A percentile compares a stretch with the other conserved stretches of the same genome.
These are phyloP conservation scores for Leishmania mexicana DNA, from an alignment of 208 protist genomes.

Conservation along the genomic window DNA sequence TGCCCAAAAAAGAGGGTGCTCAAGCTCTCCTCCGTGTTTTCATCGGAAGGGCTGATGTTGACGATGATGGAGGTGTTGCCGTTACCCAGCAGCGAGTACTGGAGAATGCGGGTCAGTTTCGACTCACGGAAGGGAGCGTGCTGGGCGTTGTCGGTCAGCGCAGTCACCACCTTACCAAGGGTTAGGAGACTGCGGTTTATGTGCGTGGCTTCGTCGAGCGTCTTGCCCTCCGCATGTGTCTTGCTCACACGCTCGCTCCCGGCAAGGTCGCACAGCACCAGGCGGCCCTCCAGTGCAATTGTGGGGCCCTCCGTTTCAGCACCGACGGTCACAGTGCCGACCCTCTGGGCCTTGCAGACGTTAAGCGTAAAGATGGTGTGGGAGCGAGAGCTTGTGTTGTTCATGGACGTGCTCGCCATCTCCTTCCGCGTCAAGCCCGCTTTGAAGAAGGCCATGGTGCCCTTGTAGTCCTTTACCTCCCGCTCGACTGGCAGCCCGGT, in stretches of 20 bases:
- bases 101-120: conserved; percentile 95
- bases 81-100: conserved; percentile 92
- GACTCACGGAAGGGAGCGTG: conserved; percentile 92
- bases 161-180: conserved; percentile 86
- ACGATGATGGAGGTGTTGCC: conserved; percentile 91
- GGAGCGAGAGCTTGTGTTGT: conserved; percentile 85
- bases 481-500: conserved; percentile 65
- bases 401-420: conserved; percentile 93
- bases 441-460: conserved; percentile 78
- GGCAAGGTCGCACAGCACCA: conserved; percentile 98
- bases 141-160: conserved; percentile 82
- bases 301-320: conserved; percentile 14
- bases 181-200: conserved; percentile 97
- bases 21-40: conserved; percentile 89
- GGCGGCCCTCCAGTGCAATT: conserved; percentile 75
- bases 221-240: conserved; percentile 93
- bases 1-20: conserved; percentile 91
- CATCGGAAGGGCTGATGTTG: conserved; percentile 86
- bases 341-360: conserved; percentile 77
- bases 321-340: conserved; percentile 34
- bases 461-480: conserved; percentile 65
- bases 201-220: conserved; percentile 94
- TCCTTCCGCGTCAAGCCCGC: conserved; percentile 82
- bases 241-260: conserved; percentile 95
- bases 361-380: conserved; percentile 94